phyloP scores from a whole-genome alignment of 768 basidiomycete genomes.

The Boletus huronensis region DNA sequence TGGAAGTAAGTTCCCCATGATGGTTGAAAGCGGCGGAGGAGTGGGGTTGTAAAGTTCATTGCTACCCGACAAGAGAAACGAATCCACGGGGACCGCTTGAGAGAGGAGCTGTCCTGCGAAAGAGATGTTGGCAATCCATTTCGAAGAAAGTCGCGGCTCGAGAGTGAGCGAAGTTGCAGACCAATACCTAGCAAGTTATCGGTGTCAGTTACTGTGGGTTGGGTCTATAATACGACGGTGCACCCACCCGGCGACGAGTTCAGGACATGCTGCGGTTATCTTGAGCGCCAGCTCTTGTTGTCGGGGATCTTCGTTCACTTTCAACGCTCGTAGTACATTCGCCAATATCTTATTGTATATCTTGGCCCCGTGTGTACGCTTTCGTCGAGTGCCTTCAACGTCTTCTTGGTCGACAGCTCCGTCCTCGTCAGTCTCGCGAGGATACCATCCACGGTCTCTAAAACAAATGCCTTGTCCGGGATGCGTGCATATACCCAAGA shows the following conservation, averaged over 20 bases:
- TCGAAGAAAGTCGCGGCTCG: slow-evolving; percentile 82
- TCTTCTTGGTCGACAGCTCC: slow-evolving; percentile 38
- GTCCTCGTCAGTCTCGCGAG: slow-evolving; percentile 53
- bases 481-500: slow-evolving; percentile 77
- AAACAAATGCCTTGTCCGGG: slow-evolving; percentile 87
- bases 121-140: slow-evolving; percentile 88
- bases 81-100: slow-evolving; percentile 61
- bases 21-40: slow-evolving; percentile 67
- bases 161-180: slow-evolving; percentile 62
- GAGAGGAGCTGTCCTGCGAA: slow-evolving; percentile 79
- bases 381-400: slow-evolving; percentile 29
- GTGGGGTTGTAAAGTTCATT: slow-evolving; percentile 55
- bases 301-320: slow-evolving; percentile 84
- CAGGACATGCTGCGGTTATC: slow-evolving; percentile 80
- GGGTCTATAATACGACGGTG: not conserved
- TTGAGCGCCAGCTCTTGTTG: slow-evolving; percentile 83
- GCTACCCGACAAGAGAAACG: slow-evolving; percentile 53
- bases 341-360: slow-evolving; percentile 82
- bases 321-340: slow-evolving; percentile 68
- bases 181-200: slow-evolving; percentile 58
- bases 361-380: slow-evolving; percentile 36
- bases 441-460: slow-evolving; percentile 88
- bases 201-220: slow-evolving; percentile 11
- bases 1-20: slow-evolving; percentile 81
- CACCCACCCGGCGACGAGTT: slow-evolving; percentile 73